A percentile compares a stretch with the other conserved stretches of the same genome.
Evolutionary conservation across 2,329 filamentous ascomycete species (phyloP).

Genomic region (Aureobasidium vineae): DNA sequence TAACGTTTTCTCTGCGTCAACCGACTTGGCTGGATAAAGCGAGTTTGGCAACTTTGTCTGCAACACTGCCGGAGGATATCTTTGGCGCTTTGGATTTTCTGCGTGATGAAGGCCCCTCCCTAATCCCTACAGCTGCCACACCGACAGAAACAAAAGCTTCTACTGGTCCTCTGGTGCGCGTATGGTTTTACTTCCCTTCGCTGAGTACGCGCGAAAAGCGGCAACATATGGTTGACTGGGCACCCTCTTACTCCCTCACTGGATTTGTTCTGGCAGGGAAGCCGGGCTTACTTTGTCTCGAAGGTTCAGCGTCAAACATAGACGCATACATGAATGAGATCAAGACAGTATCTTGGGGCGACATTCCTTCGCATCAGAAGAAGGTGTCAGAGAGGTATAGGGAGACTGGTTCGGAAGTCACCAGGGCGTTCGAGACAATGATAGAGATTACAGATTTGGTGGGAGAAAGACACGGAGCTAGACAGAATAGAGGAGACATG

Average conservation of each 20-base stretch:
- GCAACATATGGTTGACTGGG: conserved; percentile 56
- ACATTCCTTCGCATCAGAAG: conserved; percentile 61
- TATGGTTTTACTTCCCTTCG: conserved; percentile 64
- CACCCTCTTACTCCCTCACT: conserved; percentile 54
- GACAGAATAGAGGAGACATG: conserved; percentile 56
- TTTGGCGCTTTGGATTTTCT: conserved; percentile 50
- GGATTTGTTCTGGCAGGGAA: conserved; percentile 62
- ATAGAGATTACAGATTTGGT: conserved; percentile 55
- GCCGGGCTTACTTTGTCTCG: conserved; percentile 55
- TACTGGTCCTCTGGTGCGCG: conserved; percentile 47
- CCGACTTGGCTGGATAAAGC: conserved; percentile 55
- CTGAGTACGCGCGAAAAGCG: conserved; percentile 60
- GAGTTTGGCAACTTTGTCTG: conserved; percentile 38
- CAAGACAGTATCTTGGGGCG: conserved; percentile 62
- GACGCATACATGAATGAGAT: conserved; percentile 63
- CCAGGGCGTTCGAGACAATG: conserved; percentile 55
- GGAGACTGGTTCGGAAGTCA: conserved; percentile 39
- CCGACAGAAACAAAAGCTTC: neutral
- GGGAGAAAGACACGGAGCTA: conserved; percentile 47
- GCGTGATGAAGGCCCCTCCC: conserved; percentile 39
- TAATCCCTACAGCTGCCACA: conserved; percentile 27
- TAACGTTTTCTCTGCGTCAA: conserved; percentile 49
- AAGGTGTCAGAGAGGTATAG: conserved; percentile 59
- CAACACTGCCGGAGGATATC: conserved; percentile 41
- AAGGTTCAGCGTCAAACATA: conserved; percentile 50